phyloP scores from a whole-genome alignment of 176 grass and related monocot species.

The Neostapfia colusana region DNA sequence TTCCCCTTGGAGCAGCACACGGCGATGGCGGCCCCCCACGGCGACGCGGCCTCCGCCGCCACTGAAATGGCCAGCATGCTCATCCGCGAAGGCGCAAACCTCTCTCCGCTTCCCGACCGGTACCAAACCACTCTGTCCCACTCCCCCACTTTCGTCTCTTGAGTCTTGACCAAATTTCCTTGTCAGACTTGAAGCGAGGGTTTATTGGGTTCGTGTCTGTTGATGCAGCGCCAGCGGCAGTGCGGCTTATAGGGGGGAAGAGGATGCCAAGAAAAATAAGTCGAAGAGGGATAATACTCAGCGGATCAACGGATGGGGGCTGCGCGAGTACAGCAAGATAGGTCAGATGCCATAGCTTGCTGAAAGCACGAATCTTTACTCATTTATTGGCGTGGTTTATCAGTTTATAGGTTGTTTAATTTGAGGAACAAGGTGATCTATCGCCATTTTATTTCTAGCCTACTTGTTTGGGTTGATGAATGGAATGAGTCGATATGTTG shows the following conservation, averaged over 20 bases:
- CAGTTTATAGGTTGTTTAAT: not conserved
- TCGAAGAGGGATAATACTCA: slow-evolving; percentile 49
- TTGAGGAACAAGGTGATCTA: not conserved
- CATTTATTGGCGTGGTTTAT: not conserved
- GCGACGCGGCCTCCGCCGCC: slow-evolving; percentile 33
- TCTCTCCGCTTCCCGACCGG: slow-evolving; percentile 32
- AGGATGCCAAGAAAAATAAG: slow-evolving; percentile 49
- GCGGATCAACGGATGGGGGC: slow-evolving; percentile 83
- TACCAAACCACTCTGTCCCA: slow-evolving; percentile 2
- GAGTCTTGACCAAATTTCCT: slow-evolving; percentile 20
- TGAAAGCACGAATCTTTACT: not conserved
- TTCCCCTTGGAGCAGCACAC: not conserved
- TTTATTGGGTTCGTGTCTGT: slow-evolving; percentile 11
- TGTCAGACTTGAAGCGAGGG: slow-evolving; percentile 13
- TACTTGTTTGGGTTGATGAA: not conserved
- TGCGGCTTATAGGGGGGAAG: slow-evolving; percentile 38
- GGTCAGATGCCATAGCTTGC: slow-evolving; percentile 44
- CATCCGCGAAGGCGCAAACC: slow-evolving; percentile 16
- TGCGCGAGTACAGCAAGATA: slow-evolving; percentile 87
- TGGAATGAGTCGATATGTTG: not conserved
- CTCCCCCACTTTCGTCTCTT: not conserved
- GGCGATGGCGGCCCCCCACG: slow-evolving; percentile 43
- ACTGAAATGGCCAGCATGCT: slow-evolving; percentile 26
- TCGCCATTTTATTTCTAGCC: not conserved
- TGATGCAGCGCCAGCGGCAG: slow-evolving; percentile 37